Evolutionary conservation across 2,329 filamentous ascomycete species (phyloP).

Genomic region (Phaeomoniella chlamydospora): DNA sequence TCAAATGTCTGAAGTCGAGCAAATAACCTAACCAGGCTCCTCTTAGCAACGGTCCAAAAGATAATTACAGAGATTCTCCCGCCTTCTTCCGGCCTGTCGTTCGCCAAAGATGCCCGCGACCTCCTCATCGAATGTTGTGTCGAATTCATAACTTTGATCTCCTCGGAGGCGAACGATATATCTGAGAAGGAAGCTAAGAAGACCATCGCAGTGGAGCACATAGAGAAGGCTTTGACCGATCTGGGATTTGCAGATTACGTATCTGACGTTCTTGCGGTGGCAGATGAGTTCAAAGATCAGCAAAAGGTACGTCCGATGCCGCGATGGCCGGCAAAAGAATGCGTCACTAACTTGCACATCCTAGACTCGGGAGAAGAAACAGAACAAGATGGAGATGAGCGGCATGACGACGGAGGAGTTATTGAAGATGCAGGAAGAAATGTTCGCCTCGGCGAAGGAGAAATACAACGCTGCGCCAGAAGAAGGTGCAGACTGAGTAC

Average conservation of each 20-base stretch:
- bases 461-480: constrained; percentile 47
- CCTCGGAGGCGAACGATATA: constrained; percentile 97
- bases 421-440: constrained; percentile 73
- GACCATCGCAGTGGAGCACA: constrained; percentile 96
- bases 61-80: constrained; percentile 88
- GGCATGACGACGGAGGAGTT: constrained; percentile 85
- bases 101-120: constrained; percentile 90
- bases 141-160: constrained; percentile 96
- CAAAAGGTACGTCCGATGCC: constrained; percentile 53
- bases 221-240: constrained; percentile 84
- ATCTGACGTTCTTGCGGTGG: constrained; percentile 70
- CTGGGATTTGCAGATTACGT: constrained; percentile 91
- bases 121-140: constrained; percentile 96
- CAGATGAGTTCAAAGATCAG: constrained; percentile 80
- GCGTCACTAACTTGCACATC: no score
- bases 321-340: constrained; percentile 6
- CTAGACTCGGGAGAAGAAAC: constrained; percentile 88
- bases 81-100: constrained; percentile 60
- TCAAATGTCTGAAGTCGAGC: not conserved
- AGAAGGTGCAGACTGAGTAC: constrained; percentile 11
- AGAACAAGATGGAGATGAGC: constrained; percentile 91
- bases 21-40: constrained; percentile 1
- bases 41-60: constrained; percentile 52
- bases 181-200: constrained; percentile 98
- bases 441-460: constrained; percentile 69